Evolutionary conservation across 345 rosid genomes (phyloP), one percentile per base, ranked within the genome.

Genomic region (Aquilaria malaccensis): DNA sequence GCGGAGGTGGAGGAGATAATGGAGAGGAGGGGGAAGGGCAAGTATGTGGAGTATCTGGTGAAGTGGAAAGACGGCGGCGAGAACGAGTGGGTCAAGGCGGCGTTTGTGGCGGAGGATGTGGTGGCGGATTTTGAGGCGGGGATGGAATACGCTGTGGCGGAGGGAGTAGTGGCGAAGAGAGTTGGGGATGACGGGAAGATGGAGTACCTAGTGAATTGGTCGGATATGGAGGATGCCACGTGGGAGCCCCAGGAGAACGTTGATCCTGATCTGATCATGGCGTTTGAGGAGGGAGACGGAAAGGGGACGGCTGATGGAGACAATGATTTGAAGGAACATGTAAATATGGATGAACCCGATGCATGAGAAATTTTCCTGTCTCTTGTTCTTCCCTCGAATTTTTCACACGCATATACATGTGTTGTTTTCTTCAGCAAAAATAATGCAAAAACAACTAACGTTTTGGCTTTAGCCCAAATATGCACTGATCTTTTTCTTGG

Each of bases 211-310:
- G 94, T 93, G 57, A 87, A 81, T 56, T 93, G 96, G 96, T 68
- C 78, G 55, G 96, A 89, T 64, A 75, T 83, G 62, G 79, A 76
- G 68, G 96, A 87, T 43, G 85, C 88, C 67, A 89, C 98, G 65
- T 93, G 97, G 97, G 97, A 93, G 87, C 96, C 97, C 0, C 78
- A 70, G 68, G 97, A 80, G 63, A 93, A 84, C 46, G 97, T 89
- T 41, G 90, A 93, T 59, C 75, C 81, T 43, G 81, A 72, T 50
- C 81, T 93, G 81, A 72, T 87, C 49, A 76, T 60, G 56, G 79
- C 68, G 70, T 89, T 79, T 52, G 84, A 84, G 60, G 64, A 64
- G 50, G 60, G 61, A 13, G 74, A 67, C 5, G 43, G 43, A 3
- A 4, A 37, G 43, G 43, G 43, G 2, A 37, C 43, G 50, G 43